Evolutionary conservation across 345 rosid genomes (phyloP).

Genomic region (Chamaenerion angustifolium): DNA sequence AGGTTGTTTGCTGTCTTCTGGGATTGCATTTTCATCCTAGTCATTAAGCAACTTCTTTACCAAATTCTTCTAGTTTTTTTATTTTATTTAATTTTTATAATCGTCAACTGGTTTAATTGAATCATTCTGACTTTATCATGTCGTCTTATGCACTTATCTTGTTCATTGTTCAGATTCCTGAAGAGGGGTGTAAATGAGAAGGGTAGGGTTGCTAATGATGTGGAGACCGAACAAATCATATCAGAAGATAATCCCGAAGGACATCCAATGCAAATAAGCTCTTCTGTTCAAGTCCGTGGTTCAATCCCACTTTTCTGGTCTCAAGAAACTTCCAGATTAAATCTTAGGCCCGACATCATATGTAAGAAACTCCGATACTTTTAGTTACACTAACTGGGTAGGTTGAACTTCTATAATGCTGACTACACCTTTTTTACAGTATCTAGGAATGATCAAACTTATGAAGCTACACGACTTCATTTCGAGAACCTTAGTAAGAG

Average conservation of each 20-base stretch:
- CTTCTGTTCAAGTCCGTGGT: conserved; percentile 88
- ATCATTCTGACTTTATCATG: background rate
- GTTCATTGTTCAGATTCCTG: conserved; percentile 38
- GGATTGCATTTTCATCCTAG: too few species aligned
- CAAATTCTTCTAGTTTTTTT: background rate
- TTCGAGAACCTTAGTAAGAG: conserved; percentile 78
- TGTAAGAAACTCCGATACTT: conserved; percentile 31
- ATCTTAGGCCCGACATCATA: conserved; percentile 75
- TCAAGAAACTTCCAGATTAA: conserved; percentile 84
- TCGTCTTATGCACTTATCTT: conserved; percentile 8
- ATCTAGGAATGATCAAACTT: conserved; percentile 60
- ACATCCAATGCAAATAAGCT: conserved; percentile 54
- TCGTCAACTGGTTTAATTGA: background rate
- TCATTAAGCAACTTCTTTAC: background rate
- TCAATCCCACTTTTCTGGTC: conserved; percentile 98
- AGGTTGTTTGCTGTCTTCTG: too few species aligned
- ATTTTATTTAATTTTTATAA: background rate
- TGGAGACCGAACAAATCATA: conserved; percentile 94
- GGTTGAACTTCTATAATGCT: conserved; percentile 8
- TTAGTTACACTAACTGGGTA: background rate
- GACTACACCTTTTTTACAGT: conserved; percentile 33
- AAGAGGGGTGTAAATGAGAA: conserved; percentile 91
- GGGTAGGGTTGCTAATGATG: conserved; percentile 98
- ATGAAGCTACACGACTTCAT: conserved; percentile 82
- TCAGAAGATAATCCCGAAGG: conserved; percentile 66